Conservation (phyloP, 345 rosid species). For the Citrus unshiu region DNA sequence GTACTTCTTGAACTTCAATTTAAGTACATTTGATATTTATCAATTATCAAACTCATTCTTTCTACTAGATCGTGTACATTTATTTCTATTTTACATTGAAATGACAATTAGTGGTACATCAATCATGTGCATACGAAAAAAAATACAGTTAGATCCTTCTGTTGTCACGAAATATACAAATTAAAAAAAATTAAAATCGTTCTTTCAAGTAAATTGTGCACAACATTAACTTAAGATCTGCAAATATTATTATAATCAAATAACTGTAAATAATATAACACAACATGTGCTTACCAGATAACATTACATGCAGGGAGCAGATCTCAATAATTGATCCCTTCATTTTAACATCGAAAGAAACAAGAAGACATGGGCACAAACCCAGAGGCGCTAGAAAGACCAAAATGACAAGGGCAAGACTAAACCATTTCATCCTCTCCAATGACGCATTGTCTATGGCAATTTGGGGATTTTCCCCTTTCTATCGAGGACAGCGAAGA, state of each 20-base stretch:
- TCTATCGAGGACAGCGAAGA: no score
- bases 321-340: not conserved
- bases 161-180: not conserved
- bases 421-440: no score
- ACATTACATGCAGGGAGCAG: not conserved
- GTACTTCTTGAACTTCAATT: no score
- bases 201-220: not conserved
- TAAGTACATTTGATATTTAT: no score
- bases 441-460: no score
- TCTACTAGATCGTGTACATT: no score
- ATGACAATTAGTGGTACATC: not conserved
- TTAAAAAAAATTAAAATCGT: not conserved
- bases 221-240: not conserved
- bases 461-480: no score
- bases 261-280: not conserved
- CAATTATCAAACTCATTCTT: no score
- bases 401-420: not conserved
- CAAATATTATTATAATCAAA: not conserved
- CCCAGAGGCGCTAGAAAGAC: not conserved
- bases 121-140: not conserved
- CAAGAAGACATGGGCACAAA: not conserved
- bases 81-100: not conserved
- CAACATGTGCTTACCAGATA: slow-evolving; percentile 15
- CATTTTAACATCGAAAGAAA: not conserved
- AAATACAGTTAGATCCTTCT: not conserved